Conservation (phyloP, 75 land plant genomes). For the Pinus albicaulis region DNA sequence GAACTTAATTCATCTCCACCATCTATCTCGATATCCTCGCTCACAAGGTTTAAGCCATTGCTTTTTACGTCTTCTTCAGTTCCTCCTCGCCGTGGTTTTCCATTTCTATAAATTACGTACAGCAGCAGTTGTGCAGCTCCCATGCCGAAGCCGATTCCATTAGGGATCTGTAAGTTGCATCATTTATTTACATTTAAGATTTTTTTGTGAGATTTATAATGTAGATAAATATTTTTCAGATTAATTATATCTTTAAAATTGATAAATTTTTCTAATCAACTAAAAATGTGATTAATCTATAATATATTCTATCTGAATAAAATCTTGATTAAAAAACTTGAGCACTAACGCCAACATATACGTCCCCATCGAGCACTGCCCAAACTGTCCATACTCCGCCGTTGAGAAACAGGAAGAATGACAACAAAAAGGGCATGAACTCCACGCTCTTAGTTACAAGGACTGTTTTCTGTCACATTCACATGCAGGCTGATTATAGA, state of each 20-base stretch:
- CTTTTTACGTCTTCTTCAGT: background rate
- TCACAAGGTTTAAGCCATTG: background rate
- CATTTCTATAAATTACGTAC: constrained; percentile 19
- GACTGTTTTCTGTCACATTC: constrained; percentile 42
- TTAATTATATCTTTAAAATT: too few relatives aligned
- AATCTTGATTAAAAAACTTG: too few relatives aligned
- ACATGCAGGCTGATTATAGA: too few relatives aligned
- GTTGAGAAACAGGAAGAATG: constrained; percentile 76
- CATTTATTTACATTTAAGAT: too few relatives aligned
- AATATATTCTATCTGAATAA: too few relatives aligned
- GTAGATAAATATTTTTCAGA: too few relatives aligned
- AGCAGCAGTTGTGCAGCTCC: constrained; percentile 33
- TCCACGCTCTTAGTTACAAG: constrained; percentile 66
- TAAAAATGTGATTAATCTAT: too few relatives aligned
- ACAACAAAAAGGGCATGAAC: constrained; percentile 78
- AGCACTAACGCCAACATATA: constrained; percentile 58
- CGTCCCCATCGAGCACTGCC: constrained; percentile 43
- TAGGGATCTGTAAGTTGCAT: constrained; percentile 23
- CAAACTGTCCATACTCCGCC: constrained; percentile 58
- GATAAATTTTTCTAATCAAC: too few relatives aligned
- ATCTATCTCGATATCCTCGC: background rate
- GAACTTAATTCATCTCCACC: background rate
- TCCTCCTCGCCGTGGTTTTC: too few relatives aligned
- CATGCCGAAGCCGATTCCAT: constrained; percentile 36
- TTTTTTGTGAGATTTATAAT: too few relatives aligned